phyloP scores from a whole-genome alignment of 2,329 filamentous ascomycete genomes.

The Aureobasidium leucospermi region DNA sequence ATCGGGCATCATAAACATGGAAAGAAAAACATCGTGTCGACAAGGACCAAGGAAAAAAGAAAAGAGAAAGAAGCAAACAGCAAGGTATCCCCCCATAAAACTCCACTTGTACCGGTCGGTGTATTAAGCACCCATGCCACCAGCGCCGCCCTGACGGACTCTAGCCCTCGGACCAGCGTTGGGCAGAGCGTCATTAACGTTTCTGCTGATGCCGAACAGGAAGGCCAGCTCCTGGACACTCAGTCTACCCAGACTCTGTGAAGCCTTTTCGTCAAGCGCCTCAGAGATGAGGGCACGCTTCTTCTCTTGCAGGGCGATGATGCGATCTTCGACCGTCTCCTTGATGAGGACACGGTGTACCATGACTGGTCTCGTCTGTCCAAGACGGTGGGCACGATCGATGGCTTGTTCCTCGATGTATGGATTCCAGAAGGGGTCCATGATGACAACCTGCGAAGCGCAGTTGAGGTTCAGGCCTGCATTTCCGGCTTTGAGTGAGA shows the following conservation, averaged over 20 bases:
- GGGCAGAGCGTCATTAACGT: neutral
- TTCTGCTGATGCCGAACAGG: slow-evolving; percentile 48
- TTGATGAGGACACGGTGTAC: slow-evolving; percentile 74
- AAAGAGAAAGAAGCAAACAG: no score
- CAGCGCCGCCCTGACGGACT: neutral
- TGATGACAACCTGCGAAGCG: slow-evolving; percentile 78
- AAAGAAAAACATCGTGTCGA: no score
- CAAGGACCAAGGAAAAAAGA: no score
- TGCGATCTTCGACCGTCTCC: slow-evolving; percentile 80
- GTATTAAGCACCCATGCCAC: neutral
- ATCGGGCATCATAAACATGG: no score
- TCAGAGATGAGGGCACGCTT: slow-evolving; percentile 71
- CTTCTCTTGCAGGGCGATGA: slow-evolving; percentile 67
- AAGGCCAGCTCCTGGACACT: slow-evolving; percentile 60
- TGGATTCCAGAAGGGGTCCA: slow-evolving; percentile 93
- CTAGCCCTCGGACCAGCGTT: neutral
- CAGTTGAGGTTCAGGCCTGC: slow-evolving; percentile 79
- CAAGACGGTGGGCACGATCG: slow-evolving; percentile 82
- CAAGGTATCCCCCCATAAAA: no score
- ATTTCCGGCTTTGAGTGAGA: slow-evolving; percentile 74
- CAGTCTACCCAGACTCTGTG: slow-evolving; percentile 59
- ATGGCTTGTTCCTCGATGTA: slow-evolving; percentile 90
- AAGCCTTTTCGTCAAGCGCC: slow-evolving; percentile 70
- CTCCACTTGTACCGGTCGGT: no score
- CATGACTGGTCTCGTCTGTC: slow-evolving; percentile 64